Percentiles rank a stretch among this genome's conserved stretches.
These are phyloP conservation scores for Blastocystis sp. DNA, from an alignment of 352 stramenopile species.

Conservation along the genomic window DNA sequence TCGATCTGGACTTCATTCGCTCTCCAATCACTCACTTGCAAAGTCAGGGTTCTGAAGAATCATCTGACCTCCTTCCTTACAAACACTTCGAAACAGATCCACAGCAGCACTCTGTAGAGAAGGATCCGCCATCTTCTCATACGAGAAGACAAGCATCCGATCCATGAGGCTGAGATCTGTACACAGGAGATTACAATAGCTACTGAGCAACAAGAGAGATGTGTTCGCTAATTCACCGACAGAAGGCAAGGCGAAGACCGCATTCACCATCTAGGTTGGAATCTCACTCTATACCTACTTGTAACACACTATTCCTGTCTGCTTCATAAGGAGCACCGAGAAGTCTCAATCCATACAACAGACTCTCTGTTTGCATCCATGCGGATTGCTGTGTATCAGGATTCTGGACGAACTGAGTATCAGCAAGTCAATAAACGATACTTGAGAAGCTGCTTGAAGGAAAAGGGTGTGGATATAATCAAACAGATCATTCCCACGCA, in stretches of 20 bases:
- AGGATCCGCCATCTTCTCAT: not conserved
- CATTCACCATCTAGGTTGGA: not conserved
- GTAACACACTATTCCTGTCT: not conserved
- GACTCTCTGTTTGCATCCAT: not conserved
- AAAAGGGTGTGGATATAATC: not conserved
- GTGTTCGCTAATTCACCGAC: not conserved
- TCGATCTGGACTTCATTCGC: not conserved
- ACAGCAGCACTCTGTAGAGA: not conserved
- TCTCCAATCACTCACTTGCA: not conserved
- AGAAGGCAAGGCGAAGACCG: not conserved
- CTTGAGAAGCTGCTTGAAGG: not conserved
- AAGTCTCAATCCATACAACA: not conserved
- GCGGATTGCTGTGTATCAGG: not conserved
- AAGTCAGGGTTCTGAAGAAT: slow-evolving; percentile 11
- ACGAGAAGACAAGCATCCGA: not conserved
- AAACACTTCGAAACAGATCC: not conserved
- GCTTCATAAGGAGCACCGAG: not conserved
- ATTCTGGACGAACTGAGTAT: not conserved
- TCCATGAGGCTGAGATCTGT: not conserved
- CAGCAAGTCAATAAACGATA: not conserved
- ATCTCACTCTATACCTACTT: not conserved
- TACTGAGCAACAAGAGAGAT: not conserved
- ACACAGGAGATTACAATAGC: not conserved
- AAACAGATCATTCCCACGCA: not conserved
- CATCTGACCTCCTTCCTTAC: not conserved